Percentiles rank a stretch among this genome's conserved stretches.
Evolutionary conservation across 2,329 filamentous ascomycete genomes (phyloP).

Genomic region (Aspergillus ochraceoroseus): DNA sequence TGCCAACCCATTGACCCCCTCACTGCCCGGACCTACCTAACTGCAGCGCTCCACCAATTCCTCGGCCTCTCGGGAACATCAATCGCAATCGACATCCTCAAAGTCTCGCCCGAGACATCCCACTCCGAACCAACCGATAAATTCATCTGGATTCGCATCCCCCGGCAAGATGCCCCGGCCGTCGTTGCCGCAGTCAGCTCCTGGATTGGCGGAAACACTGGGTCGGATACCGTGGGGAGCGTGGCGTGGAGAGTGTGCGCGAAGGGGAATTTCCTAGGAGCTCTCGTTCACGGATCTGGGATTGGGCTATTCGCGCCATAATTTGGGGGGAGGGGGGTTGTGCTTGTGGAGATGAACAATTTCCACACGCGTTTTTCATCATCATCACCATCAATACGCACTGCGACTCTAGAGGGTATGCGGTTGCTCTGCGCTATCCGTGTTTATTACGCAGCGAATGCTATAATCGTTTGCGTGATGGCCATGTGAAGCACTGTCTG

Average conservation of each 20-base stretch:
- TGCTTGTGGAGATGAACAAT: not conserved
- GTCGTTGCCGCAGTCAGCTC: conserved; percentile 45
- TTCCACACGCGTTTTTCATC: too few relatives aligned
- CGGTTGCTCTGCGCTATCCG: too few relatives aligned
- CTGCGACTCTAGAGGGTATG: too few relatives aligned
- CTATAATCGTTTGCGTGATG: too few relatives aligned
- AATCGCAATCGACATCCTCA: conserved; percentile 47
- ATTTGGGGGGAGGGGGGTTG: not conserved
- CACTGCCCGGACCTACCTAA: conserved; percentile 45
- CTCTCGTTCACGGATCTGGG: conserved; percentile 34
- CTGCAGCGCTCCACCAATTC: conserved; percentile 45
- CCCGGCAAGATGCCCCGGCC: conserved; percentile 42
- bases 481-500: too few relatives aligned
- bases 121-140: conserved; percentile 10
- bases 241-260: conserved; percentile 40
- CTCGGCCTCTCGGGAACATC: conserved; percentile 46
- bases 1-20: conserved; percentile 40
- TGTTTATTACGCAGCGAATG: too few relatives aligned
- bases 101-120: conserved; percentile 24
- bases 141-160: conserved; percentile 43
- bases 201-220: conserved; percentile 39
- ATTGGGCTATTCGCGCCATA: conserved; percentile 33
- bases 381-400: too few relatives aligned
- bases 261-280: conserved; percentile 37
- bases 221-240: conserved; percentile 15